These are phyloP conservation scores for Penicillium brevicompactum DNA, from an alignment of 2,329 filamentous ascomycete genomes.

Conservation along the genomic window DNA sequence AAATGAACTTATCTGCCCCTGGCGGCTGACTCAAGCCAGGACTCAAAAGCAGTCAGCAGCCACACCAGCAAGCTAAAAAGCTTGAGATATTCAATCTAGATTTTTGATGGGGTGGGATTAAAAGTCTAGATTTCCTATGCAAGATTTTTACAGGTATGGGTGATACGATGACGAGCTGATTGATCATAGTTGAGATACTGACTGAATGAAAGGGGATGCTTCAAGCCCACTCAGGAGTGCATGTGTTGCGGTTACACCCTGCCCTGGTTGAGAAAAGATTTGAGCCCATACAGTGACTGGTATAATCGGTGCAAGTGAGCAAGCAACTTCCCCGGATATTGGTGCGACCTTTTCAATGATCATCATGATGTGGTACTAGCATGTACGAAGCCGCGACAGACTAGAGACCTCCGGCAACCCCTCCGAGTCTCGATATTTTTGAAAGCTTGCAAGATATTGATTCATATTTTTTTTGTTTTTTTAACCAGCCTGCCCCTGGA, in stretches of 20 bases:
- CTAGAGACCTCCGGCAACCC: not conserved
- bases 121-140: not conserved
- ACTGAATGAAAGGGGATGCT: constrained; percentile 10
- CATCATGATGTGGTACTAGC: constrained; percentile 1
- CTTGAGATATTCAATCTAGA: not conserved
- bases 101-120: constrained; percentile 5
- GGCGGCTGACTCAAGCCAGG: not conserved
- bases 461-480: not conserved
- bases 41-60: constrained; percentile 3
- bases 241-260: constrained; percentile 1
- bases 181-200: constrained; percentile 10
- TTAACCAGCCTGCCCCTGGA: not conserved
- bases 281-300: not conserved
- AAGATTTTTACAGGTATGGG: constrained; percentile 5
- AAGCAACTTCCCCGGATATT: not conserved
- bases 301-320: not conserved
- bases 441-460: not conserved
- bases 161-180: constrained; percentile 23
- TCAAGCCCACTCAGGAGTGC: not conserved
- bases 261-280: not conserved
- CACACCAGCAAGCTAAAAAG: constrained; percentile 4
- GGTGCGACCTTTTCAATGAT: not conserved
- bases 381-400: constrained; percentile 1
- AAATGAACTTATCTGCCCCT: not conserved
- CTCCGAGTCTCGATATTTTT: not conserved